A percentile compares a stretch with the other conserved stretches of the same genome.
Evolutionary conservation across 2,329 filamentous ascomycete species (phyloP).

Genomic region (Sarocladiaceae sp.): DNA sequence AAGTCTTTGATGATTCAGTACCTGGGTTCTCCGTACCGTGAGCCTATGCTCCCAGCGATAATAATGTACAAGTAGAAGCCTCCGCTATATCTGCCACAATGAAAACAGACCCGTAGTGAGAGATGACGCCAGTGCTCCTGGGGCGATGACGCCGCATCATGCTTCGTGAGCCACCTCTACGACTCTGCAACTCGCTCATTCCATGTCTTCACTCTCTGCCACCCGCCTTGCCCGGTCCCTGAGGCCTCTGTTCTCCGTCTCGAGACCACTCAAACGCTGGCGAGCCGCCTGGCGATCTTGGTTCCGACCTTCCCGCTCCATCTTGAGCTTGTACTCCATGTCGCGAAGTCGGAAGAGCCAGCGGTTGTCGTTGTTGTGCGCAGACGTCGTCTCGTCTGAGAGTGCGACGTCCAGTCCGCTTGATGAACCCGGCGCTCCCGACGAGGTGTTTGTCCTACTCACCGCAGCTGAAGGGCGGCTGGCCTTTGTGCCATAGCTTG

Average conservation of each 20-base stretch:
- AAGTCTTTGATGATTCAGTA: no score
- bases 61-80: neutral
- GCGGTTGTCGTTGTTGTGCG: conserved; percentile 54
- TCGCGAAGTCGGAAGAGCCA: conserved; percentile 86
- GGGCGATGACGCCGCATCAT: neutral
- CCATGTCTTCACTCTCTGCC: conserved; percentile 11
- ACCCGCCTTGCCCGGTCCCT: conserved; percentile 52
- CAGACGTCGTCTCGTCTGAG: conserved; percentile 17
- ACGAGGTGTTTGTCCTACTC: neutral
- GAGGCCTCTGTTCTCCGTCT: conserved; percentile 68
- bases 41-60: no score
- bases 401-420: conserved; percentile 21
- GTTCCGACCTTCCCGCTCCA: conserved; percentile 80
- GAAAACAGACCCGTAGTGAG: neutral
- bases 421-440: conserved; percentile 13
- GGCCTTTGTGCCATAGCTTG: conserved; percentile 19
- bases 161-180: neutral
- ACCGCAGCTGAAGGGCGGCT: neutral
- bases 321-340: conserved; percentile 82
- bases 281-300: conserved; percentile 81
- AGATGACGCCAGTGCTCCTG: conserved; percentile 3
- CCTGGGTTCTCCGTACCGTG: no score
- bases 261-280: conserved; percentile 73
- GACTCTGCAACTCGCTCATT: conserved; percentile 10
- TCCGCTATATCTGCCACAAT: neutral